Base-by-base conservation (phyloP, 1,139 yeast species). In the Pichia inconspicua region DNA sequence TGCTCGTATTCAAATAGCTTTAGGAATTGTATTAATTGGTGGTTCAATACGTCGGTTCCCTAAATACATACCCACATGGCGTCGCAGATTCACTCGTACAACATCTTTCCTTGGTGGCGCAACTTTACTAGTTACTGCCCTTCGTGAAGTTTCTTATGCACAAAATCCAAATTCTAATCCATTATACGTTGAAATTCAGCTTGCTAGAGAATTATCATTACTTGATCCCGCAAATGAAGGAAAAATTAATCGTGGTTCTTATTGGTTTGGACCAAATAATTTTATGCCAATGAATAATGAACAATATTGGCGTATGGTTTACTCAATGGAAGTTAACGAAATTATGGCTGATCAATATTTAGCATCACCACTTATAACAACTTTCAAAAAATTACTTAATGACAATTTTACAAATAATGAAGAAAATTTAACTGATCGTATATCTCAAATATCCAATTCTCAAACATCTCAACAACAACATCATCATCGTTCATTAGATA, bases 241-340 rank as follows among this genome's bases (percentile, higher is more conserved):
- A 5, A 48, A 52, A 50, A 30, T 40, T 10, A 49, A 48, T 19
- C 43, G 45, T 27, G 54, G 56, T 1, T 51, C 52, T 28, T 60
- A 55, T 47, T 57, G 57, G 57, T 53, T 45, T 42, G 65, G 65
- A 0, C 65, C 65, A 12, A 48, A 52, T 11, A 60, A 62, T 46
- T 62, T 58, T 46, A 55, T 59, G 62, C 64, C 65, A 12, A 62
- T 62, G 65, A 55, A 51, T 31, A 55, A 54, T 32, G 49, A 48
- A 34, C 53, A 48, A 40, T 56, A 54, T 40, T 48, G 52, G 53
- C 48, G 50, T 45, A 55, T 54, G 55, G 35, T 54, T 5, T 47
- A 45, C 27, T 36, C 54, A 8, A 44, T 57, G 51, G 54, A 51
- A 42, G 47, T 50, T 4, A 48, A 51, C 44, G 51, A 49, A 39